phyloP scores from a whole-genome alignment of 306 rosid species.

The Prunus davidiana region DNA sequence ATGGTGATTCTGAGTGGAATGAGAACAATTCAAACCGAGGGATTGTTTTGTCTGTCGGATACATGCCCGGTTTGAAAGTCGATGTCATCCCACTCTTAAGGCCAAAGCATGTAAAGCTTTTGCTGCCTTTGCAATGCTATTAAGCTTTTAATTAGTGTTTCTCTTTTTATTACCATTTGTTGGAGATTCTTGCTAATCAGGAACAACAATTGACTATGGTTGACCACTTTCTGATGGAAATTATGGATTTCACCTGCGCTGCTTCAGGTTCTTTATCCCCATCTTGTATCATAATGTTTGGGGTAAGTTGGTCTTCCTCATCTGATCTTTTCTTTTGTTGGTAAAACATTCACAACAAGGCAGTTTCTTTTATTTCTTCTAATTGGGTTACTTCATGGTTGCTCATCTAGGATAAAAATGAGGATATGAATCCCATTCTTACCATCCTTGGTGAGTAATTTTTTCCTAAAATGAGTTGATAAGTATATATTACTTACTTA shows the following conservation, averaged over 20 bases:
- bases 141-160: not conserved
- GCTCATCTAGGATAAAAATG: slow-evolving; percentile 22
- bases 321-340: not conserved
- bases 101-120: slow-evolving; percentile 19
- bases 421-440: slow-evolving; percentile 28
- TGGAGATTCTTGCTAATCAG: not conserved
- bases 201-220: slow-evolving; percentile 1
- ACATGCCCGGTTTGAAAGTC: slow-evolving; percentile 54
- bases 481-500: no score
- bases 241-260: slow-evolving; percentile 19
- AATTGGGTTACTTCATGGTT: slow-evolving; percentile 1
- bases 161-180: not conserved
- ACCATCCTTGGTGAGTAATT: slow-evolving; percentile 30
- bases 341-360: not conserved
- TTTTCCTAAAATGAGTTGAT: no score
- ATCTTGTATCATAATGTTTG: slow-evolving; percentile 32
- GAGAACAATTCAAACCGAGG: slow-evolving; percentile 25
- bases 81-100: slow-evolving; percentile 43
- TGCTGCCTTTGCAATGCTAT: not conserved
- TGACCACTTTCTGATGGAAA: slow-evolving; percentile 25
- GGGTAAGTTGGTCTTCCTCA: slow-evolving; percentile 26
- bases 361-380: not conserved
- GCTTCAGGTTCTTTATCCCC: slow-evolving; percentile 30
- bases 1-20: not conserved
- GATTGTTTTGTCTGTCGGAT: slow-evolving; percentile 50